Evolutionary conservation across 2,329 filamentous ascomycete genomes (phyloP), one percentile per base, ranked within the genome.

Genomic region (Penicillium sp.): DNA sequence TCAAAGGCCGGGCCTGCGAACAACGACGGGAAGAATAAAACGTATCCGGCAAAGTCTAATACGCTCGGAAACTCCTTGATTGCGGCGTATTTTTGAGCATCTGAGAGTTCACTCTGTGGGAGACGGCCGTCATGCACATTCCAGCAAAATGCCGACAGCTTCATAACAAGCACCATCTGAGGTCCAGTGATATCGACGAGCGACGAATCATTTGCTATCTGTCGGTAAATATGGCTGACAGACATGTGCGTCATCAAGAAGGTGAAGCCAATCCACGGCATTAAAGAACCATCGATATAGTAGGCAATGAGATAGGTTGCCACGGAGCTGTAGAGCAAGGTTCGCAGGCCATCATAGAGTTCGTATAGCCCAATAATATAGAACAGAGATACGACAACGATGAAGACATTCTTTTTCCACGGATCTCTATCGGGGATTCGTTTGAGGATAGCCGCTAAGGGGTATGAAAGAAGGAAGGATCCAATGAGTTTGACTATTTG

Each of bases 151-250:
- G 93, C 89, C 21, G 87, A 91, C 35, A 99, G 84, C 74, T 99
- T 99, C 91, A 99, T 99, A 61, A 97, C 87, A 64, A 97, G 77
- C 33, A 99, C 94, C 94, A 99, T 99, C 73, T 99, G 94, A 1
- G 93, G 91, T 59, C 82, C 92, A 0, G 93, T 97, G 64, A 99
- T 92, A 71, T 99, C 94, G 58, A 96, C 80, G 1, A 77, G 74
- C 40, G 83, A 80, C 0, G 89, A 83, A 60, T 84, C 81, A 64
- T 88, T 80, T 40, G 82, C 77, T 40, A 86, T 83, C 72, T 96
- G 91, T 40, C 95, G 89, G 57, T 84, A 78, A 60, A 99, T 87
- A 72, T 99, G 94, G 71, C 85, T 96, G 66, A 93, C 72, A 47
- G 92, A 93, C 88, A 97, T 90, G 75, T 99, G 93, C 55, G 87